Base-by-base conservation (phyloP, 2,329 filamentous ascomycete species). In the Teratosphaeria epicoccoides region DNA sequence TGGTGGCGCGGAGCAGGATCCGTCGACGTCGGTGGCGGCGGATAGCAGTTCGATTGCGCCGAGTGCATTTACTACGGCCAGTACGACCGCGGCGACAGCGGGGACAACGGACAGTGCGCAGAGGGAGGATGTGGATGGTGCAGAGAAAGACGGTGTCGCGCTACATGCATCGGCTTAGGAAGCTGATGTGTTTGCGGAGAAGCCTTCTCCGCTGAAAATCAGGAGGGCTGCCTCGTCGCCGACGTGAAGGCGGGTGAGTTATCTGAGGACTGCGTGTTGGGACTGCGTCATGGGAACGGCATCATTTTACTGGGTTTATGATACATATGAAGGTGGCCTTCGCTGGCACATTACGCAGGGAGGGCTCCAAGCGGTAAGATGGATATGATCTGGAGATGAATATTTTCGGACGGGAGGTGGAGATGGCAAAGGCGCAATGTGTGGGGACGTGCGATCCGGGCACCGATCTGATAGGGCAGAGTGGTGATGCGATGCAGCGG, bases 111-210 rank as follows among this genome's bases (percentile, higher is more conserved):
- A 46, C 2, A 11, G n/a, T 46, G 20, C 12, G 24, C 20, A 46
- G 44, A 46, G 3, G 44, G 44, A 24, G 12, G 44, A 6, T 24
- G 49, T 51, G 47, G 26, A 40, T 20, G 46, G 45, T 29, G 46
- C 47, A 40, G 46, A 49, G 25, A 40, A 17, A n/a, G 43, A 44
- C 24, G 24, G 43, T 43, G 22, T 45, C 6, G 23, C 43, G 22
- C 24, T 51, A 12, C 40, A 43, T 24, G 22, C n/a, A 28, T 40
- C 29, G 23, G 49, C 49, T 46, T 46, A 40, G 25, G 47, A 37
- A 24, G 24, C n/a, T n/a, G 47, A 43, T 23, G 46, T 23, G 43
- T 49, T 49, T 24, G 47, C 22, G 2, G 23, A 12, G 12, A 11
- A 11, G 7, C 12, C 22, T n/a, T 23, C 23, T 46, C 20, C 44